Base-by-base conservation (phyloP, 225 moss, liverwort and hornwort species). In the Pseudisothecium myosuroides region DNA sequence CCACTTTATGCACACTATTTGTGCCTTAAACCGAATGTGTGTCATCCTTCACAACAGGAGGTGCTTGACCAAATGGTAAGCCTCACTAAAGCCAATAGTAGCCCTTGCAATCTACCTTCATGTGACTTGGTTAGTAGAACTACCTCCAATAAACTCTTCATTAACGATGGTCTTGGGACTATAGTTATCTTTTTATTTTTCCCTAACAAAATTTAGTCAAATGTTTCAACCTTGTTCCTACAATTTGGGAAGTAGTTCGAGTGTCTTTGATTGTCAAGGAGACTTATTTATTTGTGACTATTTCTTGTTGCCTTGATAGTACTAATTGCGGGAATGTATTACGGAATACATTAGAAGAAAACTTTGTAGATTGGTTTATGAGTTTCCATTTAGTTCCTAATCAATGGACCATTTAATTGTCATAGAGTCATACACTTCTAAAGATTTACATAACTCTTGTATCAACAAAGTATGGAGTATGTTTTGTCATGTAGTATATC, bases 1-100 rank as follows among this genome's bases (percentile, higher is more conserved):
- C 98, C 98, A 64, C 95, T 98, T 41, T 98, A 98, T 85, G 93
- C 98, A 52, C 90, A 98, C 82, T 95, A 92, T 89, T 88, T 98
- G 90, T 91, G 89, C 41, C 92, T 95, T 71, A 95, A 88, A 86
- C 94, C 98, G 20, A 94, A 94, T 79, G 88, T 90, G 64, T 47
- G 89, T n/a, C 94, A 94, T 88, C 97, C 97, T 77, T 96, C 92
- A 45, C 95, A 95, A 69, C 83, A 96, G 15, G 91, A 96, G 92
- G 91, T 98, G 73, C 92, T 98, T 47, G 89, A 92, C 32, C 94
- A 80, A 64, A 92, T 91, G 94, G 97, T 98, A 81, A 85, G 90
- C 10, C 14, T 56, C 28, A 80, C 27, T 58, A 12, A n/a, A 80
- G 12, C 3, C 28, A 80, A 80, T 39, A 39, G 39, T 28, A 59